phyloP scores from a whole-genome alignment of 305 asterid species.

The Solanum hybrid region DNA sequence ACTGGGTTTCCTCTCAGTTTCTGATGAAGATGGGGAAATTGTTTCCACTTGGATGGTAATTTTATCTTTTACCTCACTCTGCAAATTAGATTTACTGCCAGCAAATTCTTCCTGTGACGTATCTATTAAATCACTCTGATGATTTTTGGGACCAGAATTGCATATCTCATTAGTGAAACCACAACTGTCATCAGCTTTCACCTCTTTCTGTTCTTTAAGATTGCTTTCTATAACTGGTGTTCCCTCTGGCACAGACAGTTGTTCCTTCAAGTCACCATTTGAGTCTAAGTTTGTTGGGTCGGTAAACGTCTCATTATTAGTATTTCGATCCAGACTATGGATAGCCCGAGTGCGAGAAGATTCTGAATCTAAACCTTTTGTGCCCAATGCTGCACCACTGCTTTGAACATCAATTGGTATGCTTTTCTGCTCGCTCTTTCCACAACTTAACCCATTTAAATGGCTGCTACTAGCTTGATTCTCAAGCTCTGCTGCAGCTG shows the following conservation, averaged over 20 bases:
- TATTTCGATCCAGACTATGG: conserved; percentile 28
- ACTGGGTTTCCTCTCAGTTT: conserved; percentile 26
- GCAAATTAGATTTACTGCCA: conserved; percentile 25
- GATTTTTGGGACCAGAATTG: conserved; percentile 27
- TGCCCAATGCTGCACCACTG: conserved; percentile 18
- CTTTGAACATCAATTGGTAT: conserved; percentile 24
- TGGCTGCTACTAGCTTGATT: conserved; percentile 32
- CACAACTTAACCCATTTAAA: conserved; percentile 38
- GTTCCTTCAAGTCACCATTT: conserved; percentile 17
- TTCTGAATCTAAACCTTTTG: conserved; percentile 45
- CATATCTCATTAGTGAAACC: conserved; percentile 23
- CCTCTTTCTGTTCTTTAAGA: conserved; percentile 31
- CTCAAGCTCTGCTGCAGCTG: conserved; percentile 23
- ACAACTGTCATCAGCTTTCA: conserved; percentile 28
- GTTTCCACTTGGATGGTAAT: conserved; percentile 19
- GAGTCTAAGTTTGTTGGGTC: conserved; percentile 16
- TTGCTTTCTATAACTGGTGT: conserved; percentile 26
- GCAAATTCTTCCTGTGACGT: conserved; percentile 27
- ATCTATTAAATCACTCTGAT: conserved; percentile 25
- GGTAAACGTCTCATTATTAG: conserved; percentile 28
- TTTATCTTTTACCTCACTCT: conserved; percentile 27
- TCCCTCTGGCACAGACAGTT: conserved; percentile 22
- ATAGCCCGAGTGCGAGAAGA: conserved; percentile 37
- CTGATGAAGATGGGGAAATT: conserved; percentile 26
- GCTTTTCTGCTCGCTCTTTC: conserved; percentile 21